Conservation (phyloP, 2,329 filamentous ascomycete genomes). For the Penicillium sp. region DNA sequence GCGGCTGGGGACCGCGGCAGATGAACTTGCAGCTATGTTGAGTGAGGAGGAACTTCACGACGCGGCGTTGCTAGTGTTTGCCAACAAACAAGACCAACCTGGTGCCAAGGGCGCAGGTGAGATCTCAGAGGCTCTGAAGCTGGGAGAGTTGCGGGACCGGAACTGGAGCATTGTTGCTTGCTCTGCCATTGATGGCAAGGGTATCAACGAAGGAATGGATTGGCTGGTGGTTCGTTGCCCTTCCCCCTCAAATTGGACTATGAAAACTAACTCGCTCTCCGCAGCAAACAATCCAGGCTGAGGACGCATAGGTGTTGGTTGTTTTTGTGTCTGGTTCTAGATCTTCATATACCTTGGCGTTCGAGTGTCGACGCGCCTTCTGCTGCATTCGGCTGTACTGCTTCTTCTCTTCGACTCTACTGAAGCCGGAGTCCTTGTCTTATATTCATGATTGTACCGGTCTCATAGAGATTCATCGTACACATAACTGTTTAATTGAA, state of each 20-base stretch:
- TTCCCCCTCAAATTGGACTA: conserved; percentile 8
- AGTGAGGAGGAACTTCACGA: conserved; percentile 96
- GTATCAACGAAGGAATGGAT: conserved; percentile 97
- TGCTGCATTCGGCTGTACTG: conserved; percentile 23
- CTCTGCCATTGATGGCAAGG: conserved; percentile 91
- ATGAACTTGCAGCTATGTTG: conserved; percentile 92
- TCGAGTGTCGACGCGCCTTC: conserved; percentile 19
- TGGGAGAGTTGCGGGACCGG: conserved; percentile 89
- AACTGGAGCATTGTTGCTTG: conserved; percentile 99
- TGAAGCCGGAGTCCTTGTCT: conserved; percentile 33
- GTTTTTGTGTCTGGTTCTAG: conserved; percentile 34
- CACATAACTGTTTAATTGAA: conserved; percentile 38
- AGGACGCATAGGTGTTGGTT: conserved; percentile 42
- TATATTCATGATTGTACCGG: conserved; percentile 35
- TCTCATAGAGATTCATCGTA: conserved; percentile 19
- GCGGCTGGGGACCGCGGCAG: conserved; percentile 84
- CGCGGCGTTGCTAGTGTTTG: conserved; percentile 89
- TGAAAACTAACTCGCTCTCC: not conserved
- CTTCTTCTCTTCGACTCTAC: conserved; percentile 28
- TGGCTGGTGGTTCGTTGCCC: conserved; percentile 78
- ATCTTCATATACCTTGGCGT: conserved; percentile 32
- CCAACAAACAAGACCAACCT: conserved; percentile 98
- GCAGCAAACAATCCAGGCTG: conserved; percentile 48
- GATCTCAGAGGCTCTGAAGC: conserved; percentile 87
- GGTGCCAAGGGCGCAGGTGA: conserved; percentile 95